Base-by-base conservation (phyloP, 495 filamentous ascomycete genomes). In the Darksidea phi region DNA sequence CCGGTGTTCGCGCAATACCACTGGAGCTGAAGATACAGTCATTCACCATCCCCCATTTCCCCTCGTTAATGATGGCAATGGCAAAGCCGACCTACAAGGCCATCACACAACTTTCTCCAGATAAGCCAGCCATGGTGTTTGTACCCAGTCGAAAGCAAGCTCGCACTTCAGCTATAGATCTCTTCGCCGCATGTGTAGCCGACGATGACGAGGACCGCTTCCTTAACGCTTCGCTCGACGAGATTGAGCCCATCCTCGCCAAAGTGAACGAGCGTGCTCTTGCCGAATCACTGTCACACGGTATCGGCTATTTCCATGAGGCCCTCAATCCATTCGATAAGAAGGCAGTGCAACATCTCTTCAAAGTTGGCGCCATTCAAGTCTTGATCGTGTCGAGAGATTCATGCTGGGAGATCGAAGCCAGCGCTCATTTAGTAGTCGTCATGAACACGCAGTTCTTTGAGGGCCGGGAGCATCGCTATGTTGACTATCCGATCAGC, bases 381-480 rank as follows among this genome's bases (percentile, higher is more conserved):
- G 86, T 97, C 23, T 75, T 99, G 64, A 77, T 99, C 51, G 94
- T 93, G 26, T 97, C 94, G 26, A 84, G 94, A 43, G 95, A 97
- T 76, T 88, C 91, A 28, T 95, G 91, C 75, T 99, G 94, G 94
- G 94, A 99, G 74, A 77, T 99, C 52, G 84, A 96, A 55, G 84
- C 83, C 67, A 90, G 83, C 1, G 93, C 91, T 15, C 91, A 97
- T 72, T 74, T 97, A 38, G 95, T 97, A 7, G 83, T 97, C 36
- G 86, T 97, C 21, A 97, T 97, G 95, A 91, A 90, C 20, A 99
- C 95, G n/a, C 95, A 97, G 69, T 99, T 91, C 74, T 99, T 92
- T 56, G 94, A 99, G 63, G 94, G 94, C 17, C 84, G 90, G 59
- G 95, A 99, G 70, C 94, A 99, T 75, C 87, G 94, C 20, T 99